Evolutionary conservation across 2,329 filamentous ascomycete genomes (phyloP).

Genomic region (Penicillium occitanis): DNA sequence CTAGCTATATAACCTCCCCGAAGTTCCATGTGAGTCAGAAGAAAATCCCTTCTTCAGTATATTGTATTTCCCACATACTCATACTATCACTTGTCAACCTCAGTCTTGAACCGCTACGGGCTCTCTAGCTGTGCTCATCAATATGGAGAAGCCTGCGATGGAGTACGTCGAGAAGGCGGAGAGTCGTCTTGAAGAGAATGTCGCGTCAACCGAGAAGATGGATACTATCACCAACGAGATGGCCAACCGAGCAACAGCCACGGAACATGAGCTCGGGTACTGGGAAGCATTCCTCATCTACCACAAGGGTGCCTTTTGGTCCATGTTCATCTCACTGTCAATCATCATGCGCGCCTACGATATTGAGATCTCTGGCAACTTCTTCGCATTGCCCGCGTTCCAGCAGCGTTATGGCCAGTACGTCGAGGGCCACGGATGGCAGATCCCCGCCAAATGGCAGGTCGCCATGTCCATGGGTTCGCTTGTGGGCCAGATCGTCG

Average conservation of each 20-base stretch:
- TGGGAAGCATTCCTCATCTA: slow-evolving; percentile 24
- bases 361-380: slow-evolving; percentile 49
- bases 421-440: slow-evolving; percentile 31
- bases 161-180: neutral
- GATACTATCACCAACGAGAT: neutral
- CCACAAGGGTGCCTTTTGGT: slow-evolving; percentile 34
- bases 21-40: no score
- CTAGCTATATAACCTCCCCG: no score
- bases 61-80: no score
- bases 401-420: slow-evolving; percentile 38
- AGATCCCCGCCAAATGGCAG: slow-evolving; percentile 58
- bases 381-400: slow-evolving; percentile 51
- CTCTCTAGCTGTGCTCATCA: no score
- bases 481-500: slow-evolving; percentile 64
- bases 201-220: neutral
- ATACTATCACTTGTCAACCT: no score
- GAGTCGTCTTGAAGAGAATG: neutral
- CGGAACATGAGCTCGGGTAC: slow-evolving; percentile 24
- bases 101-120: no score
- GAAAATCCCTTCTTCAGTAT: no score
- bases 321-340: slow-evolving; percentile 43
- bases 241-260: neutral
- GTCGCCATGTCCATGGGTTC: slow-evolving; percentile 53
- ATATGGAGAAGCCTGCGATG: no score
- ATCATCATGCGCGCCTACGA: slow-evolving; percentile 57